phyloP scores from a whole-genome alignment of 306 rosid genomes.

The Gastrolobium bilobum region DNA sequence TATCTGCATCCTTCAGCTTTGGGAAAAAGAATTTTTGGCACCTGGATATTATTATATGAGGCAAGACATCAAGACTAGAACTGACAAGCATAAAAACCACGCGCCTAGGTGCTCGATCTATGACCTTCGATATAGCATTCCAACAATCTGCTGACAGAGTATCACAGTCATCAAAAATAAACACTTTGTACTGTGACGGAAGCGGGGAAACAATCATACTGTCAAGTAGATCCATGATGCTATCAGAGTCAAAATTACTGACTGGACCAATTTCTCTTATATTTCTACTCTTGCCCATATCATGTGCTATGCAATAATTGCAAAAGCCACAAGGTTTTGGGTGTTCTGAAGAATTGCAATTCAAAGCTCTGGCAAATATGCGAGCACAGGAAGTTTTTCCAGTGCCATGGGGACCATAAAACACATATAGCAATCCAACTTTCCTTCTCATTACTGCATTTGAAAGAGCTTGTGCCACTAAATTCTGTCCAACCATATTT shows the following conservation, averaged over 20 bases:
- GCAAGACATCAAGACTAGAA: constrained; percentile 96
- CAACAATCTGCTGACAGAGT: constrained; percentile 84
- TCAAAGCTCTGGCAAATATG: constrained; percentile 90
- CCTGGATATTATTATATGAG: constrained; percentile 97
- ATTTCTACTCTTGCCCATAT: constrained; percentile 81
- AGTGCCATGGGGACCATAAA: constrained; percentile 98
- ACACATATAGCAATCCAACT: constrained; percentile 88
- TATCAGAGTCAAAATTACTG: constrained; percentile 86
- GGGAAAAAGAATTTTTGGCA: constrained; percentile 98
- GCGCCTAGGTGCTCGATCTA: constrained; percentile 97
- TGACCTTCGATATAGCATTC: constrained; percentile 94
- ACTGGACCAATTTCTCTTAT: constrained; percentile 95
- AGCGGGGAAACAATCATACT: constrained; percentile 79
- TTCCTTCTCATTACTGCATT: constrained; percentile 82
- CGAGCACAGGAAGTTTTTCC: constrained; percentile 98
- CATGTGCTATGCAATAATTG: constrained; percentile 85
- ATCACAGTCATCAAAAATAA: constrained; percentile 95
- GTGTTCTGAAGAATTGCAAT: constrained; percentile 84
- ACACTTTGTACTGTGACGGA: constrained; percentile 81
- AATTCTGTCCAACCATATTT: constrained; percentile 92
- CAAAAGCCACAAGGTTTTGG: constrained; percentile 95
- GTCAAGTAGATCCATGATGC: constrained; percentile 86
- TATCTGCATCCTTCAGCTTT: constrained; percentile 92
- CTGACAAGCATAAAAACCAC: constrained; percentile 97
- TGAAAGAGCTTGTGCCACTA: constrained; percentile 96